A percentile compares a stretch with the other conserved stretches of the same genome.
phyloP scores from a whole-genome alignment of 2,329 filamentous ascomycete species.

The Parastagonospora nodorum region DNA sequence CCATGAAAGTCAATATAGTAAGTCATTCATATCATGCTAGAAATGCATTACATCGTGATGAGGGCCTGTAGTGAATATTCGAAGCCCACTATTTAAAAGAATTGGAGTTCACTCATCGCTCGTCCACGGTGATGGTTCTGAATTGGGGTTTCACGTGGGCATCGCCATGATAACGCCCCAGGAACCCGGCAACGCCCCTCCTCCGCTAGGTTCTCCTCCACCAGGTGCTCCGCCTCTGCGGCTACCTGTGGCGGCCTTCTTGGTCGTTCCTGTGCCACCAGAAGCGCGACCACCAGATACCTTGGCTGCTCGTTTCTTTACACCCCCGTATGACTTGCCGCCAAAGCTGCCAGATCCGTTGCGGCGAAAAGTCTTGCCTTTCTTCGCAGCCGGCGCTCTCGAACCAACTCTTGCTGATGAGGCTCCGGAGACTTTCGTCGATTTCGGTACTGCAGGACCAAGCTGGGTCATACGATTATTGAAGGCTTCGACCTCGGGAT shows the following conservation, averaged over 20 bases:
- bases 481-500: constrained; percentile 37
- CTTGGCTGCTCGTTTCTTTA: constrained; percentile 25
- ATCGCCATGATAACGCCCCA: constrained; percentile 33
- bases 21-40: not conserved
- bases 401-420: constrained; percentile 18
- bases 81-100: too few relatives aligned
- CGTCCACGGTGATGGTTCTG: too few relatives aligned
- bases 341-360: constrained; percentile 23
- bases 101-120: too few relatives aligned
- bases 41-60: not conserved
- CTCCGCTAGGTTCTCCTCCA: constrained; percentile 10
- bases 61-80: too few relatives aligned
- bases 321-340: constrained; percentile 16
- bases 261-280: constrained; percentile 8
- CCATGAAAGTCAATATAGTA: not conserved
- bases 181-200: constrained; percentile 3
- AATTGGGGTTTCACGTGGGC: constrained; percentile 26
- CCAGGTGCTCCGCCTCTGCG: not conserved
- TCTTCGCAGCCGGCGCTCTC: constrained; percentile 23
- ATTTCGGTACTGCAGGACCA: constrained; percentile 13
- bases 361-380: constrained; percentile 18
- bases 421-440: constrained; percentile 6
- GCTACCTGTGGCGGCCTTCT: constrained; percentile 14
- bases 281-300: constrained; percentile 16
- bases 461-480: constrained; percentile 32